These are phyloP conservation scores for Cardiospermum halicacabum DNA, from an alignment of 345 rosid species.

Conservation along the genomic window DNA sequence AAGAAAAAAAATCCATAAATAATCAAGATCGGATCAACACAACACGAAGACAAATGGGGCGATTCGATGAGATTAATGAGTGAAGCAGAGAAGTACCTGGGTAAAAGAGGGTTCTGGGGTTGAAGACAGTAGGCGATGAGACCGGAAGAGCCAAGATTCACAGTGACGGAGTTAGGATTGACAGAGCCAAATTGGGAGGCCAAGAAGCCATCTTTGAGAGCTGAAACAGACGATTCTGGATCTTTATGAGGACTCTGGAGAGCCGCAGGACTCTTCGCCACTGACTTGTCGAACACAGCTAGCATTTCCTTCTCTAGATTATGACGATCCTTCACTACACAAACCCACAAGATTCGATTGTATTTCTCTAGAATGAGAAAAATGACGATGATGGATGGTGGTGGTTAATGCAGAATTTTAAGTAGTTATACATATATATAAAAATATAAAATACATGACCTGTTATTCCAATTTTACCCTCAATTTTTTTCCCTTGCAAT, in stretches of 20 bases:
- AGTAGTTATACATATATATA: too few species aligned
- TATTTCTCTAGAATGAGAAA: not conserved
- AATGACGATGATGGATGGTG: not conserved
- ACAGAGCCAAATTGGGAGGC: conserved; percentile 48
- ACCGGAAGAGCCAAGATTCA: conserved; percentile 80
- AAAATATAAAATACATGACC: too few species aligned
- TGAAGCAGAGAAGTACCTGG: conserved; percentile 42
- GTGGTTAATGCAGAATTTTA: not conserved
- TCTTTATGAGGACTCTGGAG: conserved; percentile 59
- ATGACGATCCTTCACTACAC: conserved; percentile 1
- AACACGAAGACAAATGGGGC: not conserved
- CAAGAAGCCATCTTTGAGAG: conserved; percentile 66
- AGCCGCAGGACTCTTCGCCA: conserved; percentile 78
- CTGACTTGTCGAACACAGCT: conserved; percentile 84
- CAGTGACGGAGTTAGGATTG: conserved; percentile 54
- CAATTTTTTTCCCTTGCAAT: not conserved
- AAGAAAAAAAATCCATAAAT: not conserved
- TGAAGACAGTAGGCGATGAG: conserved; percentile 64
- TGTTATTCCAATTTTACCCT: not conserved
- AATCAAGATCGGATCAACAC: conserved; percentile 16
- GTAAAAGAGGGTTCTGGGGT: conserved; percentile 80
- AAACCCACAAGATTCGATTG: too few species aligned
- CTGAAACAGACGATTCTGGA: conserved; percentile 37
- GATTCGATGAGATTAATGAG: not conserved
- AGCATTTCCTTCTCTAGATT: conserved; percentile 48